Conservation (phyloP, 2,329 filamentous ascomycete species). For the Colletotrichum phormii region DNA sequence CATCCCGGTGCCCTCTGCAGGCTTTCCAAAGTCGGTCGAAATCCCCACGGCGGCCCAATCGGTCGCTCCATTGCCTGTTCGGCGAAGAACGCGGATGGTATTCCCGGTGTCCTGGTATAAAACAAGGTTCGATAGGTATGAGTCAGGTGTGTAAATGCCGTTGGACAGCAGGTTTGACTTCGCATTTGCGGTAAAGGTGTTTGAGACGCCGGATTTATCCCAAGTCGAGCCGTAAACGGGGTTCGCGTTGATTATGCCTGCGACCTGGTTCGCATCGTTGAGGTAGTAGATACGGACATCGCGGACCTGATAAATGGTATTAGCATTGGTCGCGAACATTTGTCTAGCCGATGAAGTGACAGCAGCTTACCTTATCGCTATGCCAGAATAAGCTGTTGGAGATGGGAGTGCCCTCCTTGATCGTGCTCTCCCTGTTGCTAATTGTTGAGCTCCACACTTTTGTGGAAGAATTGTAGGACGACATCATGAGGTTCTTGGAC, state of each 20-base stretch:
- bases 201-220: slow-evolving; percentile 30
- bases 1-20: slow-evolving; percentile 14
- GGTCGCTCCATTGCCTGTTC: slow-evolving; percentile 8
- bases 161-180: slow-evolving; percentile 29
- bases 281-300: slow-evolving; percentile 34
- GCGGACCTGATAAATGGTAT: background rate
- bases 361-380: slow-evolving; percentile 6
- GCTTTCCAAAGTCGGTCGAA: slow-evolving; percentile 23
- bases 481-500: slow-evolving; percentile 22
- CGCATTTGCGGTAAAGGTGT: slow-evolving; percentile 14
- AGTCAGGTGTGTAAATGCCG: slow-evolving; percentile 22
- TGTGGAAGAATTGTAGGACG: slow-evolving; percentile 30
- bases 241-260: slow-evolving; percentile 22
- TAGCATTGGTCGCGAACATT: background rate
- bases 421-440: slow-evolving; percentile 6
- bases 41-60: slow-evolving; percentile 24
- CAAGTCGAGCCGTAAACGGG: slow-evolving; percentile 17
- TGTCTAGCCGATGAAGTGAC: background rate
- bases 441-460: slow-evolving; percentile 18
- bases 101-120: slow-evolving; percentile 30
- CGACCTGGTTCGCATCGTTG: slow-evolving; percentile 22
- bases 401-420: slow-evolving; percentile 33
- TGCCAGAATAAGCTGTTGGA: slow-evolving; percentile 35
- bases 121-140: slow-evolving; percentile 27
- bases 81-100: slow-evolving; percentile 19